Conservation (phyloP, 495 filamentous ascomycete genomes). For the Talaromyces proteolyticus region DNA sequence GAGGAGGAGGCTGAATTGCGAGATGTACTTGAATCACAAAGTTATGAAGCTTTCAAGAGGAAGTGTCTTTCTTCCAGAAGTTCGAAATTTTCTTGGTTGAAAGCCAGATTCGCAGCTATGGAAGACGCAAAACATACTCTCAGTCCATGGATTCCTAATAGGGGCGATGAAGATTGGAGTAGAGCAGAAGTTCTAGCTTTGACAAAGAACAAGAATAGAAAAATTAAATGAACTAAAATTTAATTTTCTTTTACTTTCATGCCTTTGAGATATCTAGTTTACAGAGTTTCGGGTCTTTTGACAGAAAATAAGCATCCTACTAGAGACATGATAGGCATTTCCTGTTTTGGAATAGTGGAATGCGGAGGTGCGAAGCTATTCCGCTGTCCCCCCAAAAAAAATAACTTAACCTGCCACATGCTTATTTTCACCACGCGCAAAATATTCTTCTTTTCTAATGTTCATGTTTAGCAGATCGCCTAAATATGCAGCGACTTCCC, state of each 20-base stretch:
- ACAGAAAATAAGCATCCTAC: no score
- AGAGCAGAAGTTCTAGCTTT: constrained; percentile 8
- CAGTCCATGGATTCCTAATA: constrained; percentile 33
- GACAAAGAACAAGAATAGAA: not conserved
- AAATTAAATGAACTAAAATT: not conserved
- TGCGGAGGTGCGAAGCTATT: not conserved
- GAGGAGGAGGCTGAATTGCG: not conserved
- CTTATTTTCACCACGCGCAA: not conserved
- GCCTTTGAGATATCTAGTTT: no score
- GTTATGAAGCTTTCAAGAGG: constrained; percentile 29
- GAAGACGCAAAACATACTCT: constrained; percentile 26
- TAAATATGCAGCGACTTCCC: constrained; percentile 1
- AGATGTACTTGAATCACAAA: constrained; percentile 11
- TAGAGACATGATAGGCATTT: not conserved
- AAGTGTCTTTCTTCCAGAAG: not conserved
- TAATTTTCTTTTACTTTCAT: not conserved
- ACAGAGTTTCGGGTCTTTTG: no score
- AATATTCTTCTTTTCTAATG: not conserved
- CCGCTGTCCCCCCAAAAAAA: not conserved
- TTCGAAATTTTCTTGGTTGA: constrained; percentile 5
- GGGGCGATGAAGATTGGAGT: constrained; percentile 36
- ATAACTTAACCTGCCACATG: not conserved
- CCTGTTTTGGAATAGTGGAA: not conserved
- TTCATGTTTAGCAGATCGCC: constrained; percentile 5
- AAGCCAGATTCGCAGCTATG: constrained; percentile 22